These are phyloP conservation scores for Kalanchoe fedtschenkoi DNA, from an alignment of 164 flowering plant genomes.

Conservation along the genomic window DNA sequence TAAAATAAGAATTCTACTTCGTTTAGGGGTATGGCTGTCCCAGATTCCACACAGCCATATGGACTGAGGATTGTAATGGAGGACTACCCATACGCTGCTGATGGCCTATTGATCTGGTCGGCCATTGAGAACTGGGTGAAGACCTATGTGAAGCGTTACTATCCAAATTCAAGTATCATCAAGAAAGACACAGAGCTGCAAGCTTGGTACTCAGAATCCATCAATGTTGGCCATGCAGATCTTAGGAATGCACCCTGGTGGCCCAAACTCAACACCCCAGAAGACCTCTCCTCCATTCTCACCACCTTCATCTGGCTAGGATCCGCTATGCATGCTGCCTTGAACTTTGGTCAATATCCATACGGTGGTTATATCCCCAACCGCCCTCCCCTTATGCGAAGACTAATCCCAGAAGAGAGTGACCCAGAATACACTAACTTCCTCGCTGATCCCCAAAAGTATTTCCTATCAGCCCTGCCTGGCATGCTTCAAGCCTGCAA, in stretches of 20 bases:
- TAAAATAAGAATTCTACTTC: neutral
- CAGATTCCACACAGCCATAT: constrained; percentile 11
- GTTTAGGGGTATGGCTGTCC: constrained; percentile 19
- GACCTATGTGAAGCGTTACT: constrained; percentile 16
- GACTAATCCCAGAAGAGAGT: neutral
- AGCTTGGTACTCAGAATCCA: constrained; percentile 21
- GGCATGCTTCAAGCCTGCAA: constrained; percentile 1
- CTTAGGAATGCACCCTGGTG: constrained; percentile 31
- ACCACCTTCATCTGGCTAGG: constrained; percentile 24
- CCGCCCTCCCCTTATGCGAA: constrained; percentile 7
- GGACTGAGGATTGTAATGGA: constrained; percentile 16
- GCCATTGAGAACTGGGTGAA: constrained; percentile 14
- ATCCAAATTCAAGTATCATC: constrained; percentile 8
- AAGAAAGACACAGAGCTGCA: constrained; percentile 15
- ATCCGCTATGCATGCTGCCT: constrained; percentile 22
- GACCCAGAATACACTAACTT: constrained; percentile 6
- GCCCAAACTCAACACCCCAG: constrained; percentile 18
- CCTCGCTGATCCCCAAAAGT: constrained; percentile 1
- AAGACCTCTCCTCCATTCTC: constrained; percentile 13
- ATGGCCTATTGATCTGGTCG: constrained; percentile 19
- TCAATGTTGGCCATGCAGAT: constrained; percentile 25
- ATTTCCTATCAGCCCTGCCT: constrained; percentile 4
- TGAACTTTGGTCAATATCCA: constrained; percentile 19
- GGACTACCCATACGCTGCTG: constrained; percentile 22
- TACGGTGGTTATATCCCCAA: constrained; percentile 13